Evolutionary conservation across 129 eudicot species (phyloP), one percentile per base, ranked within the genome.

Genomic region (Pittosporum tobira): DNA sequence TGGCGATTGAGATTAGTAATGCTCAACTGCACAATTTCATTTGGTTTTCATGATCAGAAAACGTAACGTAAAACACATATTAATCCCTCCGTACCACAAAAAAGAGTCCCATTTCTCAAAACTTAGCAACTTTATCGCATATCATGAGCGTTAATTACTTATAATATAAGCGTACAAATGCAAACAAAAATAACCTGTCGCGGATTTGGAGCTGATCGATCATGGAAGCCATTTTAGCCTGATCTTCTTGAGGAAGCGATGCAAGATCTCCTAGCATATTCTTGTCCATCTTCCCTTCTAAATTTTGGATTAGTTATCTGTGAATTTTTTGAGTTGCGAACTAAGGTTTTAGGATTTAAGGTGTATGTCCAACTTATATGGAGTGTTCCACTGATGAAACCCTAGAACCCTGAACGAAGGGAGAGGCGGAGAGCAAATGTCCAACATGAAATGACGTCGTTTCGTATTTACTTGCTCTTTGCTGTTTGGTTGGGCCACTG

Each of bases 131-230:
- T n/a, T n/a, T n/a, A n/a, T n/a, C n/a, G n/a, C n/a, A n/a, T n/a
- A n/a, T n/a, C n/a, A n/a, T n/a, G n/a, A n/a, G n/a, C n/a, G n/a
- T n/a, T n/a, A n/a, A n/a, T n/a, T n/a, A n/a, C n/a, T n/a, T n/a
- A n/a, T n/a, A n/a, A n/a, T n/a, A n/a, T 21, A 44, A n/a, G 2
- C 5, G 15, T 0, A 51, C 0, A 51, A 3, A 26, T 4, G n/a
- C 1, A 28, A 4, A 4, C 0, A 52, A 0, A 27, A 3, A 51
- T 1, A 26, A 55, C 60, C 60, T 55, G 60, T 55, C 60, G 11
- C 60, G 60, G 21, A 55, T 55, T 30, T 55, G 60, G 44, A 55
- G 60, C 60, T 55, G 60, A 12, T 55, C 60, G 11, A 55, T 55
- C 60, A 55, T 55, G 26, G 60, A 55, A 18, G 60, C 60, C 60